Evolutionary conservation across 2,329 filamentous ascomycete species (phyloP), one percentile per base, ranked within the genome.

Genomic region (Trichophyton benhamiae): DNA sequence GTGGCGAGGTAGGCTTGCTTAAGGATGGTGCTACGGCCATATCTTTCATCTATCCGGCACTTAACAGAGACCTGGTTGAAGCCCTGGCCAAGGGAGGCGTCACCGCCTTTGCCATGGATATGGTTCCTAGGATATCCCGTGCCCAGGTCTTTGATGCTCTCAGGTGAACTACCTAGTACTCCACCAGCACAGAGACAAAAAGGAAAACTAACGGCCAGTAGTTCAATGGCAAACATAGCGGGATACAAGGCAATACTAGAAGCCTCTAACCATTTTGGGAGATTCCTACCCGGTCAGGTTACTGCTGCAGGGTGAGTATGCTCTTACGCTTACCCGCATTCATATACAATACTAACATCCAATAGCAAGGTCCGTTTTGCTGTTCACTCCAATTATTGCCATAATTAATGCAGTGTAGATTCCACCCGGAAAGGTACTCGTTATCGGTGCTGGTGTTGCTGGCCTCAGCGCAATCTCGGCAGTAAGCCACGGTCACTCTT

Each of bases 191-290:
- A 57, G 7, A 20, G 15, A 2, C 61, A 42, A 33, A 55, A 4
- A 38, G 15, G 2, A 38, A 38, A 11, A 25, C 36, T 60, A 48
- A 48, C 2, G 33, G 11, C 5, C 27, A 25, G 52, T 59, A 91
- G 89, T 72, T 94, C 88, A 8, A 95, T 95, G 91, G 90, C 91
- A 63, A 95, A 95, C 68, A 95, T 95, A 75, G 89, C 90, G 22
- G 91, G 91, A 0, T 96, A 96, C 76, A 95, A 95, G 74, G 91
- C 90, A 46, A 89, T 95, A 0, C 78, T 95, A 49, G 90, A 95
- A 73, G 91, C 90, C 0, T 91, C 89, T 13, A 95, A 95, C 73
- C 85, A 87, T 65, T 96, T 95, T 73, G 90, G 90, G 59, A 84
- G 90, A 53, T 95, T 95, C 70, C 75, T 95, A 66, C 95, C 90